Evolutionary conservation across 1,284 basidiomycete genomes (phyloP), one percentile per base, ranked within the genome.

Genomic region (Wolfiporia cocos): DNA sequence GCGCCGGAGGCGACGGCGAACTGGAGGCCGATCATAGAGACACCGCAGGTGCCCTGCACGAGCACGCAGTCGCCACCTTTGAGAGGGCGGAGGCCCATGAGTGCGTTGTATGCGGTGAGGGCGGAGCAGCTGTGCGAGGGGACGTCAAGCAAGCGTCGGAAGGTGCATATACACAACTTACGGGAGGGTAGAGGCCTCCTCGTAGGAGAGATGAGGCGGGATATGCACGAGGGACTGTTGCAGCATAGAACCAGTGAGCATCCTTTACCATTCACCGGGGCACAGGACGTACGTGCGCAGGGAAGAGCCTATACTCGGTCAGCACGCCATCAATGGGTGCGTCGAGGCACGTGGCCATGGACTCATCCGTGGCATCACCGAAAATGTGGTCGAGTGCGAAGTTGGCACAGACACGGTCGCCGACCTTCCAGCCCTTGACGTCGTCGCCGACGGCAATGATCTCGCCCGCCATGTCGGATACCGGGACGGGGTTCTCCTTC

Each of bases 381-480:
- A 34, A 43, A 35, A 57, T 23, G 31, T 54, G 48, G 37, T 51
- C 54, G 14, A 37, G 29, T 5, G 44, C 18, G 39, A 57, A 55
- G 47, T 54, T 57, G 39, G 52, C 41, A 32, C 65, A 71, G 41
- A 83, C 76, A n/a, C 76, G 71, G 53, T 83, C 78, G 10, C 80
- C 78, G 3, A 58, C 46, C 44, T 68, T 39, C 50, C 50, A 54
- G 23, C 38, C 46, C n/a, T 34, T 41, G n/a, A 79, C 76, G 11
- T 68, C 68, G 29, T 62, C 58, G 3, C 81, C 80, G 15, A 80
- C 55, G 3, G 69, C 65, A 29, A 79, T 59, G 37, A 85, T 64
- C 52, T 80, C 75, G 9, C 81, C 81, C 12, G 81, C 78, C 48
- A 73, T 69, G 50, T 85, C 81, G 4, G 79, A 82, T 54, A 69